Percentiles rank a stretch among this genome's conserved stretches.
Conservation (phyloP, 768 basidiomycete species). For the Lactarius vividus region DNA sequence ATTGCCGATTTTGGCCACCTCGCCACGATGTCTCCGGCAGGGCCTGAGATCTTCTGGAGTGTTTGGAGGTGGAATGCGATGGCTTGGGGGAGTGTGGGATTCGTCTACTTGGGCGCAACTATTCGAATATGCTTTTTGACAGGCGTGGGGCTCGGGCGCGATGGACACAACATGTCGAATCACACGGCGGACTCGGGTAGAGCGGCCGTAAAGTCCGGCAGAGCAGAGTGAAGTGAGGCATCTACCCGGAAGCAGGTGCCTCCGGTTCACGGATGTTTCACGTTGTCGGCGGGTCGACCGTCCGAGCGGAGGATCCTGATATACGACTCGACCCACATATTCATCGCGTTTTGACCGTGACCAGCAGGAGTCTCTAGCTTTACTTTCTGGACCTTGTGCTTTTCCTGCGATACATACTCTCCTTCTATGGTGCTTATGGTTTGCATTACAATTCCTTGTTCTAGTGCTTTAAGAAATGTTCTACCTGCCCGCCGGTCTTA, state of each 20-base stretch:
- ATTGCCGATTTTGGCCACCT: constrained; percentile 52
- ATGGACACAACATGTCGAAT: background rate
- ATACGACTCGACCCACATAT: background rate
- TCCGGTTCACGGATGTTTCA: background rate
- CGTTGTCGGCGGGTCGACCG: background rate
- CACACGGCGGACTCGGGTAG: background rate
- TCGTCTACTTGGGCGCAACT: constrained; percentile 47
- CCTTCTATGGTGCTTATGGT: background rate
- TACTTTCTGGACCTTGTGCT: background rate
- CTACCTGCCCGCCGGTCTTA: background rate
- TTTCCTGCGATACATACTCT: background rate
- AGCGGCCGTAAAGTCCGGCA: background rate
- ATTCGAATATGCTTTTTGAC: constrained; percentile 43
- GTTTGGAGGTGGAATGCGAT: constrained; percentile 52
- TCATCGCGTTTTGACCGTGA: background rate
- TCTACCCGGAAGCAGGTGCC: background rate
- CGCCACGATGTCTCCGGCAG: constrained; percentile 44
- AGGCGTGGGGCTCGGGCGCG: constrained; percentile 35
- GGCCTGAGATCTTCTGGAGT: constrained; percentile 42
- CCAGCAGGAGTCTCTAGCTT: background rate
- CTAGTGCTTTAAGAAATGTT: background rate
- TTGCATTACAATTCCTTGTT: constrained; percentile 2
- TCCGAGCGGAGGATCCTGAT: background rate
- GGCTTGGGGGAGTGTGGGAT: constrained; percentile 54
- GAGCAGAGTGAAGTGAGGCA: background rate